Conservation (phyloP, 768 basidiomycete species). For the Austroboletus eburneus region DNA sequence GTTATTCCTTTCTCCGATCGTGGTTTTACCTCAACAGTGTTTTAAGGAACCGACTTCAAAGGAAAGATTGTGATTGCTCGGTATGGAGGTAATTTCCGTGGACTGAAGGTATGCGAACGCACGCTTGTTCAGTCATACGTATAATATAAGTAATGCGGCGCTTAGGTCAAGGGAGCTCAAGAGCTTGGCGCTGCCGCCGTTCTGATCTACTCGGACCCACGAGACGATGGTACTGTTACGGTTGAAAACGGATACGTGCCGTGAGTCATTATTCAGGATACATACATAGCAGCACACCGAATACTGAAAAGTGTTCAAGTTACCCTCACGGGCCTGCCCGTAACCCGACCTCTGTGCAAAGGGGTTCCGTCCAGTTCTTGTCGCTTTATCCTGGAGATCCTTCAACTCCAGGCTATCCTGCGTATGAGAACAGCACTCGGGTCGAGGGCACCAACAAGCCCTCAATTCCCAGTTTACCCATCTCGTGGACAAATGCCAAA, state of each 20-base stretch:
- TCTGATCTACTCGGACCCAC: slow-evolving; percentile 83
- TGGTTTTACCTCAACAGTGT: not conserved
- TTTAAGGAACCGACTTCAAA: slow-evolving; percentile 57
- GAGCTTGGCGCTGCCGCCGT: slow-evolving; percentile 82
- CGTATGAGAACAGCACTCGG: slow-evolving; percentile 78
- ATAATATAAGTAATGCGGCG: slow-evolving; percentile 26
- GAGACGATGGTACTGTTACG: slow-evolving; percentile 82
- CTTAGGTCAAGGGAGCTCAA: slow-evolving; percentile 77
- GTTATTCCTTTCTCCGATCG: not conserved
- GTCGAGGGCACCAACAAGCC: slow-evolving; percentile 61
- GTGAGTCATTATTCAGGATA: slow-evolving; percentile 27
- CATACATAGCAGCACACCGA: not conserved
- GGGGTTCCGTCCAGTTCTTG: slow-evolving; percentile 79
- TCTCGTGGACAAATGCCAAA: slow-evolving; percentile 83
- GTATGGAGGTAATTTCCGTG: slow-evolving; percentile 78
- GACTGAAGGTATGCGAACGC: slow-evolving; percentile 66
- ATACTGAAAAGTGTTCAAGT: slow-evolving; percentile 4
- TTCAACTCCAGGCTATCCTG: slow-evolving; percentile 82
- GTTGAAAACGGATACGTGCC: slow-evolving; percentile 71
- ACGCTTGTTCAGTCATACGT: not conserved
- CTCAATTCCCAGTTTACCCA: slow-evolving; percentile 80
- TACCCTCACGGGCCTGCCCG: slow-evolving; percentile 82
- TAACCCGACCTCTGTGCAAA: slow-evolving; percentile 78
- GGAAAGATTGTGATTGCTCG: slow-evolving; percentile 78
- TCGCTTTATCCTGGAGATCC: slow-evolving; percentile 72